A percentile compares a stretch with the other conserved stretches of the same genome.
Conservation (phyloP, 805 yeast genomes). For the Candida anglica region DNA sequence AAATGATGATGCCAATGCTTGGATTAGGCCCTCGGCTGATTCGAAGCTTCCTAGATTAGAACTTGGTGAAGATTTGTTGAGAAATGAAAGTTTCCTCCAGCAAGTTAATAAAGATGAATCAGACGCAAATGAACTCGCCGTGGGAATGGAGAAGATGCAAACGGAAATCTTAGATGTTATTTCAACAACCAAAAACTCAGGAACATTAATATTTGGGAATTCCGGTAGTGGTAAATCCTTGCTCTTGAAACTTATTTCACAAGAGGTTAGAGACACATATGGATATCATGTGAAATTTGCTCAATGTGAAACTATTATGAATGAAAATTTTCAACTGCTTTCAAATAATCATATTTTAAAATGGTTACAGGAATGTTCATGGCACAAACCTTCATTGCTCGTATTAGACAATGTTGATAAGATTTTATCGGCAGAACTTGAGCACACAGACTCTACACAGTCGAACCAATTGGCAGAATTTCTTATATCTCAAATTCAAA, state of each 20-base stretch:
- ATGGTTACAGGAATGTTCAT: constrained; percentile 51
- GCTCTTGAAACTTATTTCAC: constrained; percentile 40
- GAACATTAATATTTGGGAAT: constrained; percentile 65
- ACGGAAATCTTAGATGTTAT: constrained; percentile 36
- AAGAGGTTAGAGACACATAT: constrained; percentile 28
- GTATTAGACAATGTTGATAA: constrained; percentile 77
- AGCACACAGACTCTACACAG: constrained; percentile 54
- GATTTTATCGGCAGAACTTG: constrained; percentile 62
- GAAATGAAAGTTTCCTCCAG: constrained; percentile 39
- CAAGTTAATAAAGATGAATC: not conserved
- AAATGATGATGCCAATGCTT: constrained; percentile 38
- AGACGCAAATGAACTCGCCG: constrained; percentile 23
- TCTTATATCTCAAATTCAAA: constrained; percentile 42
- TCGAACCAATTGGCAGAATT: constrained; percentile 65
- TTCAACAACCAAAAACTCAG: constrained; percentile 41
- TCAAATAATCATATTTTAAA: constrained; percentile 39
- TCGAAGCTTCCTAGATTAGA: constrained; percentile 38
- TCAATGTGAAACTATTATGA: constrained; percentile 51
- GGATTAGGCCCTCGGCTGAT: constrained; percentile 34
- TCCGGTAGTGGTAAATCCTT: constrained; percentile 82
- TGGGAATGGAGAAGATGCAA: constrained; percentile 55
- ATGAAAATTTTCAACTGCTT: constrained; percentile 47
- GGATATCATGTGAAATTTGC: constrained; percentile 47
- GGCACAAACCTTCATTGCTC: constrained; percentile 76
- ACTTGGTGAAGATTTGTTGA: constrained; percentile 46